phyloP scores from a whole-genome alignment of 805 yeast genomes.

The Candida golubevii region DNA sequence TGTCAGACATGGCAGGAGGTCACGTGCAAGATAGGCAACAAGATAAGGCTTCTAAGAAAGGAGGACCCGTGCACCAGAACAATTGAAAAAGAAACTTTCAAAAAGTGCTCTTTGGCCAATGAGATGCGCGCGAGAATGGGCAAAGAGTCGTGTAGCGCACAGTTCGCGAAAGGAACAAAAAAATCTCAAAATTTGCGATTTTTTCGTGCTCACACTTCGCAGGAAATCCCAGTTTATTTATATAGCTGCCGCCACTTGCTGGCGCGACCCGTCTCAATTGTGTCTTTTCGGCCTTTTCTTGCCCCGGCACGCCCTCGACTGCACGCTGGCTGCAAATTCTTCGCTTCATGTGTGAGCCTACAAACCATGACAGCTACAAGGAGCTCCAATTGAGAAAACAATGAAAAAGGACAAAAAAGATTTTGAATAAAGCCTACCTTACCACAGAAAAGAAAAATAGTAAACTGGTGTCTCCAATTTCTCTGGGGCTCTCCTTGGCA shows the following conservation, averaged over 20 bases:
- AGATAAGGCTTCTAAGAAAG: background rate
- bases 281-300: slow-evolving; percentile 6
- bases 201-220: slow-evolving; percentile 13
- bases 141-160: slow-evolving; percentile 14
- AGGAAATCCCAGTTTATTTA: slow-evolving; percentile 21
- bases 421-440: no score
- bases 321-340: slow-evolving; percentile 12
- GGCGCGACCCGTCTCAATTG: slow-evolving; percentile 15
- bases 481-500: no score
- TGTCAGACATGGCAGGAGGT: slow-evolving; percentile 24
- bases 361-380: background rate
- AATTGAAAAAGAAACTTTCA: background rate
- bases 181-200: slow-evolving; percentile 14
- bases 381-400: background rate
- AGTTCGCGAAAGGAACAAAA: slow-evolving; percentile 10
- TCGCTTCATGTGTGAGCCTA: background rate
- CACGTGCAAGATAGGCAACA: slow-evolving; percentile 12
- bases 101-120: slow-evolving; percentile 5
- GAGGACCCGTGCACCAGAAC: slow-evolving; percentile 11
- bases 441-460: no score
- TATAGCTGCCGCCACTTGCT: slow-evolving; percentile 18
- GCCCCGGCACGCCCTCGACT: slow-evolving; percentile 14
- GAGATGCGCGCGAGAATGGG: slow-evolving; percentile 1
- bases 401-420: no score
- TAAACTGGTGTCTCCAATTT: no score